A percentile compares a stretch with the other conserved stretches of the same genome.
Evolutionary conservation across 192 early-diverging fungal species (phyloP).

Genomic region (Entomortierella chlamydospora): DNA sequence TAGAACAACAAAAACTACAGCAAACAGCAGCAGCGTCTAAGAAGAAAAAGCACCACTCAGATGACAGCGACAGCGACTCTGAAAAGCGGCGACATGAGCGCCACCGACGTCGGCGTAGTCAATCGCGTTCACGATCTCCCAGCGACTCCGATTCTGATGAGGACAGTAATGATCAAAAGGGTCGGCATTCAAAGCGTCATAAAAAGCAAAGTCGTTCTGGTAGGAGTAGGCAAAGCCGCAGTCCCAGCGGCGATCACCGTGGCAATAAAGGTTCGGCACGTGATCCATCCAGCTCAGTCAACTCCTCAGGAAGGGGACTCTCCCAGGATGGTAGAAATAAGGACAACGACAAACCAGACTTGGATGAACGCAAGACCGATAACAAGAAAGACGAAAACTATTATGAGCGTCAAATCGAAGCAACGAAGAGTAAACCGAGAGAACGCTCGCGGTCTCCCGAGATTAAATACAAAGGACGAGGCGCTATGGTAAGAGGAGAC

Average conservation of each 20-base stretch:
- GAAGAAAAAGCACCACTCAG: constrained; percentile 13
- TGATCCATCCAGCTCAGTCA: constrained; percentile 1
- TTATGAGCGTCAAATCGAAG: neutral
- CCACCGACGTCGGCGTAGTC: constrained; percentile 9
- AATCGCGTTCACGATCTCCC: constrained; percentile 28
- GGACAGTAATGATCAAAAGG: constrained; percentile 13
- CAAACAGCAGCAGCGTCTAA: neutral
- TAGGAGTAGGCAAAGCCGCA: constrained; percentile 8
- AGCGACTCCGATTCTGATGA: constrained; percentile 11
- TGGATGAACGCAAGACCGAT: neutral
- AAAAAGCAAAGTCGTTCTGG: constrained; percentile 7
- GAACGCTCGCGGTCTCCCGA: constrained; percentile 50
- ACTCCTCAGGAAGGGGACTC: neutral
- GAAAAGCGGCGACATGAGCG: constrained; percentile 18
- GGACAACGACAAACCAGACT: too few relatives aligned
- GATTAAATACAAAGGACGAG: constrained; percentile 67
- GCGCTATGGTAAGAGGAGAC: constrained; percentile 56
- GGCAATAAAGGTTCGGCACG: neutral
- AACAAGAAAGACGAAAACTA: neutral
- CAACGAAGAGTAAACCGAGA: neutral
- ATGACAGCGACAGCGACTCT: constrained; percentile 50
- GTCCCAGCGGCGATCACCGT: constrained; percentile 3
- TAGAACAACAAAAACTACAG: constrained; percentile 36
- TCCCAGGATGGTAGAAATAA: neutral
- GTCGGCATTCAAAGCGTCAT: constrained; percentile 9